Conservation (phyloP, 176 grass and related monocot species). For the Cocos nucifera region DNA sequence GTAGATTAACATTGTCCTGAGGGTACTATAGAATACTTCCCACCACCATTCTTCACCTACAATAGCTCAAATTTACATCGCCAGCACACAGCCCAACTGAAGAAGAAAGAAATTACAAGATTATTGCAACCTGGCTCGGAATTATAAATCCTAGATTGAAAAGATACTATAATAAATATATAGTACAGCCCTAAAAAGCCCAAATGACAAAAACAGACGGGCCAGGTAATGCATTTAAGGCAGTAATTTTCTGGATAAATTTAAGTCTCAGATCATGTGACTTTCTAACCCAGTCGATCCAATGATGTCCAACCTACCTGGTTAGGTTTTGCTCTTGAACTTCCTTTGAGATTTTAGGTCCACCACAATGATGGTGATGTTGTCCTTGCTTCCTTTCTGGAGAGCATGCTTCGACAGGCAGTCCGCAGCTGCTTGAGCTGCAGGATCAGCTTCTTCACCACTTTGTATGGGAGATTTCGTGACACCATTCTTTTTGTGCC, state of each 20-base stretch:
- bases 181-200: constrained; percentile 39
- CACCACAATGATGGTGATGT: constrained; percentile 66
- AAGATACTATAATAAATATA: constrained; percentile 37
- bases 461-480: constrained; percentile 12
- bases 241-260: constrained; percentile 21
- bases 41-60: constrained; percentile 32
- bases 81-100: constrained; percentile 42
- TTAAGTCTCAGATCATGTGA: constrained; percentile 40
- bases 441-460: constrained; percentile 48
- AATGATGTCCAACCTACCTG: not conserved
- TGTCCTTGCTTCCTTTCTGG: constrained; percentile 74
- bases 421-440: constrained; percentile 64
- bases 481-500: constrained; percentile 75
- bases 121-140: constrained; percentile 31
- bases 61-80: constrained; percentile 50
- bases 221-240: constrained; percentile 40
- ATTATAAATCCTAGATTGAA: constrained; percentile 31
- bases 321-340: constrained; percentile 44
- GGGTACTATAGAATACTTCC: constrained; percentile 6
- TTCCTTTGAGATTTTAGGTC: constrained; percentile 80
- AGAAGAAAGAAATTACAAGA: constrained; percentile 39
- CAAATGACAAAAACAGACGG: constrained; percentile 20
- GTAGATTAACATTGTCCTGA: no score
- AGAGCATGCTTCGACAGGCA: constrained; percentile 56
- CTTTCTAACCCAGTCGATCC: constrained; percentile 13